Base-by-base conservation (phyloP, 495 filamentous ascomycete species). In the Chlorociboria aeruginascens region DNA sequence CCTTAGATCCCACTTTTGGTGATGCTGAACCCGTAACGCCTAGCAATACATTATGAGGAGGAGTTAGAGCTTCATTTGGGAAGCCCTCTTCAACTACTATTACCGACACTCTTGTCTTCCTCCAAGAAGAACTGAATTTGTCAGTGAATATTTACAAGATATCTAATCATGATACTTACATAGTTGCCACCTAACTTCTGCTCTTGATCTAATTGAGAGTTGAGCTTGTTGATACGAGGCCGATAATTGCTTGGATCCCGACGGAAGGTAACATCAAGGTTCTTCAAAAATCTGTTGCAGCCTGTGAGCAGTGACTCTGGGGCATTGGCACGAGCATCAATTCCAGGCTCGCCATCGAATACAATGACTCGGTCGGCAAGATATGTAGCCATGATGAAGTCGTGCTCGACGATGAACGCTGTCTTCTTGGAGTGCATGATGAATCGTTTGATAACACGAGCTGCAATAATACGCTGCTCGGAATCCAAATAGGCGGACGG, bases 351-450 rank as follows among this genome's bases (percentile, higher is more conserved):
- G 54, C 92, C 92, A 61, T 95, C 92, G 60, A 98, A 98, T 53
- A 97, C 92, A 61, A 98, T 97, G 60, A 98, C 92, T 56, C 90
- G 85, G 59, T 98, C 92, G 35, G 93, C 92, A 14, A 97, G 79
- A 64, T 98, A 98, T 13, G 92, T 75, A 29, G 88, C 89, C 92
- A 97, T 97, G 72, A 96, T 97, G 71, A 98, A 97, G 79, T 98
- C 93, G 83, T 98, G 92, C 79, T 98, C 92, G 57, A 97, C 92
- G 53, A 98, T 79, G 65, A 98, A 97, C 32, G 93, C 92, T 0
- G 92, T 97, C 76, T 97, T 97, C 82, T 98, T 97, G 48, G 86
- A 79, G 73, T 97, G 89, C 92, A 97, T 98, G 59, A 98, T 96
- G 77, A 95, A 98, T 51, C 92, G 83, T 73, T 98, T 98, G 71